Percentiles rank a stretch among this genome's conserved stretches.
These are phyloP conservation scores for Fusarium sp. DNA, from an alignment of 2,329 filamentous ascomycete species.

Conservation along the genomic window DNA sequence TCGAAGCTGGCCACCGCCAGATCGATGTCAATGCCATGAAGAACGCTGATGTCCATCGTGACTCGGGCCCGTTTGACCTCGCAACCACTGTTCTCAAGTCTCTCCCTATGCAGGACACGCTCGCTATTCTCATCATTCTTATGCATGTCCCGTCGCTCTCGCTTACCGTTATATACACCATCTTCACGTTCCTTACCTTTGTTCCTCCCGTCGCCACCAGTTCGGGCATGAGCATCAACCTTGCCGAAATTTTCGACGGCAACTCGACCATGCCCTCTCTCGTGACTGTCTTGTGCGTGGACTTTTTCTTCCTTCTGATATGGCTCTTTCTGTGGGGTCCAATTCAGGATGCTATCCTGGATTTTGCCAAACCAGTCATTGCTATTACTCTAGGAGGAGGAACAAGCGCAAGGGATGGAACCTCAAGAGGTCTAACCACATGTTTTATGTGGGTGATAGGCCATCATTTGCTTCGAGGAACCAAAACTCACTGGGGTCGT, in stretches of 20 bases:
- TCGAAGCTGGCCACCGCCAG: conserved; percentile 67
- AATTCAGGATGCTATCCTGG: conserved; percentile 87
- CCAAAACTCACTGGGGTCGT: conserved; percentile 60
- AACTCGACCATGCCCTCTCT: conserved; percentile 87
- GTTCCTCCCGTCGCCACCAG: conserved; percentile 84
- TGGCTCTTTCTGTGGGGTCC: conserved; percentile 92
- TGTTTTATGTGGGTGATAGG: conserved; percentile 75
- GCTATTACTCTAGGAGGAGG: conserved; percentile 90
- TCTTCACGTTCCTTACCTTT: conserved; percentile 93
- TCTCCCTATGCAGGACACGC: conserved; percentile 92
- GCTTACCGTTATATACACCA: conserved; percentile 87
- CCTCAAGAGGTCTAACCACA: conserved; percentile 76
- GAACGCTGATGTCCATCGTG: conserved; percentile 74
- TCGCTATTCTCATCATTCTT: conserved; percentile 95
- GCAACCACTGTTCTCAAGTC: conserved; percentile 88
- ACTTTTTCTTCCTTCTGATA: conserved; percentile 82
- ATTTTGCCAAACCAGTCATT: conserved; percentile 92
- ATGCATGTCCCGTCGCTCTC: conserved; percentile 91
- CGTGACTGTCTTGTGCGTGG: conserved; percentile 85
- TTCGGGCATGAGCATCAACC: conserved; percentile 81
- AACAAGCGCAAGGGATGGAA: conserved; percentile 73
- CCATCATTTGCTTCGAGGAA: conserved; percentile 63
- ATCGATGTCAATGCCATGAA: conserved; percentile 78
- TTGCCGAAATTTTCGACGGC: conserved; percentile 92
- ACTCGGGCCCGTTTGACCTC: conserved; percentile 78